Evolutionary conservation across 164 flowering plant genomes (phyloP), one percentile per base, ranked within the genome.

Genomic region (Platanus orientalis): DNA sequence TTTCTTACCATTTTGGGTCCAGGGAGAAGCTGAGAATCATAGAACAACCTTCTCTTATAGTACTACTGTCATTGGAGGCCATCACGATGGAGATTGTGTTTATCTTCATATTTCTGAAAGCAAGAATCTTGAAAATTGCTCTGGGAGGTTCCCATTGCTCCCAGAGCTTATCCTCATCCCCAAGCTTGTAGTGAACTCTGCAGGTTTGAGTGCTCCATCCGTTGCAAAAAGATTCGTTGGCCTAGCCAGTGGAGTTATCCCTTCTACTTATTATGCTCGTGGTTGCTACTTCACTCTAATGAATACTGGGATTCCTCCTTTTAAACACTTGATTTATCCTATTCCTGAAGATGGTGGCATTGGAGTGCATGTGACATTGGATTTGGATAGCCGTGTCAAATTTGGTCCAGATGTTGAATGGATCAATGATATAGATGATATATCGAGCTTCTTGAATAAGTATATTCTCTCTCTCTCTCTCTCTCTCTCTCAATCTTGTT

Each of bases 331-430:
- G 78, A 86, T 93, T 63, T 93, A 93, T 74, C 98, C 98, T 36
- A 71, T 93, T 47, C 98, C 96, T 0, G 96, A 85, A 79, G 95
- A 85, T 71, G 98, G 98, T 66, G 98, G 98, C 26, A 67, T 88
- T 56, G 98, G 98, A 36, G 97, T 93, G 42, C 98, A 90, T 76
- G 92, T 90, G 51, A 90, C 96, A 7, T 63, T 93, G 69, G 95
- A 93, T 75, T 75, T 93, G 71, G 73, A 79, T 75, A 90, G 92
- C 54, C 88, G 80, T 55, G 79, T 87, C 58, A 90, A 78, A 73
- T 93, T 93, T 78, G 98, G 98, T 19, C 96, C 98, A 14, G 88
- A 93, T 79, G 97, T 93, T 57, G 97, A 93, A 70, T 93, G 98
- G 98, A 82, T 93, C 13, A 67, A 76, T 69, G 80, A 70, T 14